Base-by-base conservation (phyloP, 108 stramenopile genomes). In the Hondaea fermentalgiana region DNA sequence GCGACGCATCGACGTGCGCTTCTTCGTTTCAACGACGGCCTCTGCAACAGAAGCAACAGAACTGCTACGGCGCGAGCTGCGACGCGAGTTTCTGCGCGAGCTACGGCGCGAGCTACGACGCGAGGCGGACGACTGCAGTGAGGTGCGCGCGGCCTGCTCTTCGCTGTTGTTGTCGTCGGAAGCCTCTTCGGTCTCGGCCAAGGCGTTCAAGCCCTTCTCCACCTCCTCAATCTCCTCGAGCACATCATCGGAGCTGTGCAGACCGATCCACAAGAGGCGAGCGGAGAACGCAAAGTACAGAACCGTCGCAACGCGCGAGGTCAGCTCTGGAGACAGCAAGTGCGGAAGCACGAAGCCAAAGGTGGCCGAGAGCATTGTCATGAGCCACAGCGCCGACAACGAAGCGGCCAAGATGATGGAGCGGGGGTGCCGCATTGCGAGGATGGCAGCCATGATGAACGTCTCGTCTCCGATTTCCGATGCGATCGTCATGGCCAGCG, bases 401-500 rank as follows among this genome's bases (percentile, higher is more conserved):
- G 97, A 96, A n/a, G 98, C 99, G 14, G 89, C 89, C 91, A 98
- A 99, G 44, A 99, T 97, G 3, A 97, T 95, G 58, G 94, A 88
- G 47, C 98, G 94, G 25, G 94, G 76, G 92, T 98, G 94, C 72
- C 95, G 93, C 97, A 99, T 98, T 55, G 95, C 96, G 59, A 99
- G 90, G 21, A 99, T 95, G 16, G 98, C 99, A 5, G 99, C 99
- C 90, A 99, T 98, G 93, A 99, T 99, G 90, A 99, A 99, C 57
- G 99, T 99, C 89, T 99, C 99, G 94, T 99, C 99, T 47, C 99
- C 99, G 89, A 99, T 97, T 89, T 99, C 99, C 76, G 98, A 97
- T 44, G 99, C 93, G 90, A 99, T 97, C 5, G 98, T 98, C 72
- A 99, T 93, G n/a, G 60, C 88, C 14, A 93, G 51, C 10, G 76